Conservation (phyloP, 768 basidiomycete species). For the Collybia sordida region DNA sequence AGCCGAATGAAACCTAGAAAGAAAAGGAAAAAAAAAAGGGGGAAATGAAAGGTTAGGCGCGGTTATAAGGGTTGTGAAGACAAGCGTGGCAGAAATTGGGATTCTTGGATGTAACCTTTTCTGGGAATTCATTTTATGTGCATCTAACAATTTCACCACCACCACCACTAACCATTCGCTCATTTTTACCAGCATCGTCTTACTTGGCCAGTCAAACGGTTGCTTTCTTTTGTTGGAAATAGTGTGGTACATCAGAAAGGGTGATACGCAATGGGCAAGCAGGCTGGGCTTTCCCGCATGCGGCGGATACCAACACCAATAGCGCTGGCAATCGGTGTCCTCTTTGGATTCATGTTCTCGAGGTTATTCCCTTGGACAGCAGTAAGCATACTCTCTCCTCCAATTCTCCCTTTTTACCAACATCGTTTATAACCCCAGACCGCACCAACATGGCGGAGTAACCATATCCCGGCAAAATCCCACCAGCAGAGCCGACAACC, state of each 20-base stretch:
- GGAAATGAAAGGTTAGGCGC: slow-evolving; percentile 14
- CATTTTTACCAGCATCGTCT: not conserved
- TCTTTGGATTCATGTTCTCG: slow-evolving; percentile 60
- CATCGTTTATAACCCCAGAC: slow-evolving; percentile 16
- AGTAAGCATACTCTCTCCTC: slow-evolving; percentile 20
- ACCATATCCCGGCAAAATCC: slow-evolving; percentile 48
- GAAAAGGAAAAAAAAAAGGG: slow-evolving; percentile 16
- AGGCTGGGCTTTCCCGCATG: slow-evolving; percentile 23
- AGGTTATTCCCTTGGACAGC: slow-evolving; percentile 46
- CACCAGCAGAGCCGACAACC: slow-evolving; percentile 59
- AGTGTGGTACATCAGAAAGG: not conserved
- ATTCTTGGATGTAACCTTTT: not conserved
- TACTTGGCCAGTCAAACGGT: no score
- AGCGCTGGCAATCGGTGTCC: slow-evolving; percentile 59
- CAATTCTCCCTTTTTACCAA: slow-evolving; percentile 4
- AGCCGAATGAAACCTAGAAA: slow-evolving; percentile 2
- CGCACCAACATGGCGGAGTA: slow-evolving; percentile 52
- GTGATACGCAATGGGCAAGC: slow-evolving; percentile 7
- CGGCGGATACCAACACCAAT: slow-evolving; percentile 52
- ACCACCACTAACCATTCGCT: slow-evolving; percentile 6
- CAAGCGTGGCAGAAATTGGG: not conserved
- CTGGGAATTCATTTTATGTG: no score
- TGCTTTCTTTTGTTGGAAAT: not conserved
- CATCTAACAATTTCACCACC: slow-evolving; percentile 5
- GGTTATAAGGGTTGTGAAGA: not conserved